Percentiles rank a stretch among this genome's conserved stretches.
phyloP scores from a whole-genome alignment of 1,284 basidiomycete genomes.

The Puccinia polysora region DNA sequence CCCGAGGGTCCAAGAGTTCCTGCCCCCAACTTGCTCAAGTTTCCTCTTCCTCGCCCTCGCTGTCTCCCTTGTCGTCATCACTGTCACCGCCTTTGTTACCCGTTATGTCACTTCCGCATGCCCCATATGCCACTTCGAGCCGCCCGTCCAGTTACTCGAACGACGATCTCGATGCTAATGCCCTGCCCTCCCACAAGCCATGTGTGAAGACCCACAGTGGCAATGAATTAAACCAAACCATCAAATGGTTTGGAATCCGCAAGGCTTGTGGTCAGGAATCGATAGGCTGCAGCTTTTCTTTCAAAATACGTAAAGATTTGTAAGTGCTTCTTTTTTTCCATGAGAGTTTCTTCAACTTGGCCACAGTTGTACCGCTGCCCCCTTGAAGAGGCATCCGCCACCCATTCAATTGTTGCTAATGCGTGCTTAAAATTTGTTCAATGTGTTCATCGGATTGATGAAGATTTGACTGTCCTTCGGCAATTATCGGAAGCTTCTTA shows the following conservation, averaged over 20 bases:
- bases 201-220: not conserved
- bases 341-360: not conserved
- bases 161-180: not conserved
- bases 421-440: not conserved
- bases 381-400: too few relatives aligned
- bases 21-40: not conserved
- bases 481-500: constrained; percentile 48
- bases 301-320: constrained; percentile 82
- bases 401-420: not conserved
- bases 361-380: not conserved
- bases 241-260: constrained; percentile 78
- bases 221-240: constrained; percentile 67
- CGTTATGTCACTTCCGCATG: constrained; percentile 1
- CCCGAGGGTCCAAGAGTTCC: constrained; percentile 12
- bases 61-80: constrained; percentile 6
- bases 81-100: not conserved
- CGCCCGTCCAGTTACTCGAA: not conserved
- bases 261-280: constrained; percentile 70
- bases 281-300: constrained; percentile 82
- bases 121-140: not conserved
- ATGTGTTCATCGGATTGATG: not conserved
- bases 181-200: not conserved
- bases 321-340: constrained; percentile 59
- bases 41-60: constrained; percentile 3
- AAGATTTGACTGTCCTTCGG: constrained; percentile 46